phyloP scores from a whole-genome alignment of 768 basidiomycete genomes.

The Serendipita sp. region DNA sequence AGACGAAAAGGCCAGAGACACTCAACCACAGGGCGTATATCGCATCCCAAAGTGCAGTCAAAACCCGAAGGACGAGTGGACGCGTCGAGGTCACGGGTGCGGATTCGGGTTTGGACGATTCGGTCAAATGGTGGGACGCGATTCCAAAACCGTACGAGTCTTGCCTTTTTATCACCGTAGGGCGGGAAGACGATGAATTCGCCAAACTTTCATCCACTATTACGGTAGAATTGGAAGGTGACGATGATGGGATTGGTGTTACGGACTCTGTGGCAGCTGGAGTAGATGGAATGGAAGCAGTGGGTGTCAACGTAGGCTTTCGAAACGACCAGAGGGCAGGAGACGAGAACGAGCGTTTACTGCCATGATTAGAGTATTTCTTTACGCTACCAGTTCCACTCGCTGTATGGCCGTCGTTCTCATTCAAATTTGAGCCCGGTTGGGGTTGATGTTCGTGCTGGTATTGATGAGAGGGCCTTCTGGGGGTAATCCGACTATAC shows the following conservation, averaged over 20 bases:
- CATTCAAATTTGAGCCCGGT: not conserved
- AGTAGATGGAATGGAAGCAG: conserved; percentile 10
- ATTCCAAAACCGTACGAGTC: conserved; percentile 29
- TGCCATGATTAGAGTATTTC: conserved; percentile 18
- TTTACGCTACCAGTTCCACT: conserved; percentile 11
- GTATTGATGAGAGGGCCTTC: not conserved
- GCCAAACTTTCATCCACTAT: conserved; percentile 15
- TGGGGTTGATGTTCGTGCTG: not conserved
- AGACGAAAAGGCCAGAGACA: not conserved
- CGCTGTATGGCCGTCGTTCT: conserved; percentile 9
- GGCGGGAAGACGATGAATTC: conserved; percentile 16
- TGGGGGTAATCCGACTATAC: not conserved
- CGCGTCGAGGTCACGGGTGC: conserved; percentile 35
- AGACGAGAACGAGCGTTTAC: conserved; percentile 48
- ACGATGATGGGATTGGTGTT: not conserved
- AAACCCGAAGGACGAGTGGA: conserved; percentile 13
- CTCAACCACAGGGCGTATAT: not conserved
- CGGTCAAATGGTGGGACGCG: not conserved
- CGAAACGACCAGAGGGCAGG: conserved; percentile 31
- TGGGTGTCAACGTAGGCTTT: conserved; percentile 9
- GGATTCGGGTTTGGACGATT: not conserved
- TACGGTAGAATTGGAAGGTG: conserved; percentile 25
- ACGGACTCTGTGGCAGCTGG: conserved; percentile 10
- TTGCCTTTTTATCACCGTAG: conserved; percentile 33
- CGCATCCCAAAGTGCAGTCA: not conserved